Percentiles rank a stretch among this genome's conserved stretches.
phyloP scores from a whole-genome alignment of 768 basidiomycete genomes.

The Lentinula detonsa region DNA sequence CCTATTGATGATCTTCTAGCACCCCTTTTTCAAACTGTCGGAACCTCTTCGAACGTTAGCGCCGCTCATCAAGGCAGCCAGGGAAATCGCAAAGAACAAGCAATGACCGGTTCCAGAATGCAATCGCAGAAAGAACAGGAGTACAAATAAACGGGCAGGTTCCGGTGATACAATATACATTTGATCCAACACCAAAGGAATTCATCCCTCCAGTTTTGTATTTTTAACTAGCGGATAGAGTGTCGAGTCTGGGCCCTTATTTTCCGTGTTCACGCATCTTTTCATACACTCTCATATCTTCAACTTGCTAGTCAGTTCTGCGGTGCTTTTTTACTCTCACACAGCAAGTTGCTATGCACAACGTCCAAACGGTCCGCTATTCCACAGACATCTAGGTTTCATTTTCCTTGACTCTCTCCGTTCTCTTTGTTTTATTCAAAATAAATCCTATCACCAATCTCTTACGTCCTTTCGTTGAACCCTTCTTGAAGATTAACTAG shows the following conservation, averaged over 20 bases:
- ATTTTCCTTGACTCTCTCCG: background rate
- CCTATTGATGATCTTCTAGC: conserved; percentile 34
- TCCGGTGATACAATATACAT: background rate
- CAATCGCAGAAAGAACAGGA: background rate
- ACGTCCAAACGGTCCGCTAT: background rate
- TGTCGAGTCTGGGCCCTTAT: background rate
- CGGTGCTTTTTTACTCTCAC: background rate
- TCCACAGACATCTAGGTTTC: background rate
- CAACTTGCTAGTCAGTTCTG: background rate
- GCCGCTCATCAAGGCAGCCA: conserved; percentile 88
- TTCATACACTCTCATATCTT: background rate
- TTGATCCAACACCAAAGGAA: background rate
- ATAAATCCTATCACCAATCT: background rate
- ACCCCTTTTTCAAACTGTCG: conserved; percentile 82
- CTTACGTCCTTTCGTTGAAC: background rate
- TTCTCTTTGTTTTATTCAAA: background rate
- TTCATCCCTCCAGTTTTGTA: background rate
- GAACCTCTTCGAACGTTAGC: conserved; percentile 84
- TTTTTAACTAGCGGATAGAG: background rate
- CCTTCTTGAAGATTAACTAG: background rate
- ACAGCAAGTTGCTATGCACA: background rate
- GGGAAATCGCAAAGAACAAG: conserved; percentile 67
- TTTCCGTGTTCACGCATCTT: background rate
- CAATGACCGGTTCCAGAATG: background rate
- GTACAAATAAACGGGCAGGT: background rate